Evolutionary conservation across 306 rosid species (phyloP).

Genomic region (Echinosophora koreensis): DNA sequence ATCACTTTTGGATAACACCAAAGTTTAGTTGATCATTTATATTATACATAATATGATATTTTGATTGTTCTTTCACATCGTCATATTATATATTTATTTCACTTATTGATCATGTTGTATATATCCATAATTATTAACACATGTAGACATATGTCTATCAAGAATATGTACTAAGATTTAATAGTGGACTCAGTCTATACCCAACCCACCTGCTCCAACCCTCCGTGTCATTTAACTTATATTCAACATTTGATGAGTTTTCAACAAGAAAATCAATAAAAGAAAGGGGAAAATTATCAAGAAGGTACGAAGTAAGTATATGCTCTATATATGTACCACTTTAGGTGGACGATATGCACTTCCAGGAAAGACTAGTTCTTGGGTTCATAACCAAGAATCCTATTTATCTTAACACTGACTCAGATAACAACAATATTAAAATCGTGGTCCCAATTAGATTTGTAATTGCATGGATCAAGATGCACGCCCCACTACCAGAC

Average conservation of each 20-base stretch:
- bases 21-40: too few species aligned
- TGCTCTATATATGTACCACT: constrained; percentile 24
- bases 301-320: constrained; percentile 21
- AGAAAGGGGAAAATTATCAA: background rate
- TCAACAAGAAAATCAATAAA: background rate
- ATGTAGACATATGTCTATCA: too few species aligned
- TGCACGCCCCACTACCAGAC: constrained; percentile 41
- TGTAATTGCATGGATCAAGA: constrained; percentile 3
- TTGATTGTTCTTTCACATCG: too few species aligned
- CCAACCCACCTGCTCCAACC: constrained; percentile 31
- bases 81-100: too few species aligned
- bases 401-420: constrained; percentile 24
- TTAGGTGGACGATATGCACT: constrained; percentile 5
- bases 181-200: constrained; percentile 41
- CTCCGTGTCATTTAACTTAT: background rate
- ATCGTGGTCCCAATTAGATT: constrained; percentile 29
- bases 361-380: background rate
- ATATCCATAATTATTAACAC: too few species aligned
- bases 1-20: too few species aligned
- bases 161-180: background rate
- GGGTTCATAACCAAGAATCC: constrained; percentile 31
- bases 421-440: constrained; percentile 31
- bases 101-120: too few species aligned
- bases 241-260: background rate
- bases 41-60: too few species aligned